Percentiles rank a stretch among this genome's conserved stretches.
phyloP scores from a whole-genome alignment of 805 yeast species.

The Nakazawaea peltata region DNA sequence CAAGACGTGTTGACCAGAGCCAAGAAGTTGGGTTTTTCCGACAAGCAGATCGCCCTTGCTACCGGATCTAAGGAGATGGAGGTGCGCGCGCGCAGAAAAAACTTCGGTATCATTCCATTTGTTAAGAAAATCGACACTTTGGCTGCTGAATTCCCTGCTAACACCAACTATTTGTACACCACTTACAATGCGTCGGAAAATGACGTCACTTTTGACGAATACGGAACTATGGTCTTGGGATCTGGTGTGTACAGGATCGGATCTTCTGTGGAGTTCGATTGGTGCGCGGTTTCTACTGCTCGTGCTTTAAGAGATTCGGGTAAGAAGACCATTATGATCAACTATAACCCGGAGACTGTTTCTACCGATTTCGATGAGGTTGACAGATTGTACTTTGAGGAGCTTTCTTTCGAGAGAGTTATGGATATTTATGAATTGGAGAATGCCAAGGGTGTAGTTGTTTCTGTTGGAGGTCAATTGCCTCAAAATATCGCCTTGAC shows the following conservation, averaged over 20 bases:
- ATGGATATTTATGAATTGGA: constrained; percentile 96
- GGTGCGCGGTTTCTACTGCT: constrained; percentile 98
- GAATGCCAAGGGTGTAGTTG: constrained; percentile 82
- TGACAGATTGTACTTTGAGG: constrained; percentile 94
- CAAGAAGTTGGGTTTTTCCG: constrained; percentile 92
- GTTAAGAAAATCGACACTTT: constrained; percentile 96
- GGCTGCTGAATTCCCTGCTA: constrained; percentile 98
- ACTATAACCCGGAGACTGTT: constrained; percentile 97
- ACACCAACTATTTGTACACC: constrained; percentile 90
- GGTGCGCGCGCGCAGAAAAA: constrained; percentile 76
- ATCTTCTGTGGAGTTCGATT: constrained; percentile 96
- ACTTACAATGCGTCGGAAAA: constrained; percentile 87
- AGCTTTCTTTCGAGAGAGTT: constrained; percentile 89
- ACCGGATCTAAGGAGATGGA: constrained; percentile 69
- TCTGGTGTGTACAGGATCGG: constrained; percentile 99
- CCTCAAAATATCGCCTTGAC: constrained; percentile 94
- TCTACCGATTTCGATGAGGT: constrained; percentile 98
- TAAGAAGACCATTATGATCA: constrained; percentile 88
- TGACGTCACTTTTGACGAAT: constrained; percentile 80
- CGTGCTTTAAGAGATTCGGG: constrained; percentile 86
- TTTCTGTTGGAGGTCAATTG: constrained; percentile 95
- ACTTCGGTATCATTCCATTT: constrained; percentile 77
- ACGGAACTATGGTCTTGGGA: constrained; percentile 91
- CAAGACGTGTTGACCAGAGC: constrained; percentile 69
- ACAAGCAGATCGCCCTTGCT: constrained; percentile 80